Evolutionary conservation across 2,329 filamentous ascomycete species (phyloP), one percentile per base, ranked within the genome.

Genomic region (Lojkania enalia): DNA sequence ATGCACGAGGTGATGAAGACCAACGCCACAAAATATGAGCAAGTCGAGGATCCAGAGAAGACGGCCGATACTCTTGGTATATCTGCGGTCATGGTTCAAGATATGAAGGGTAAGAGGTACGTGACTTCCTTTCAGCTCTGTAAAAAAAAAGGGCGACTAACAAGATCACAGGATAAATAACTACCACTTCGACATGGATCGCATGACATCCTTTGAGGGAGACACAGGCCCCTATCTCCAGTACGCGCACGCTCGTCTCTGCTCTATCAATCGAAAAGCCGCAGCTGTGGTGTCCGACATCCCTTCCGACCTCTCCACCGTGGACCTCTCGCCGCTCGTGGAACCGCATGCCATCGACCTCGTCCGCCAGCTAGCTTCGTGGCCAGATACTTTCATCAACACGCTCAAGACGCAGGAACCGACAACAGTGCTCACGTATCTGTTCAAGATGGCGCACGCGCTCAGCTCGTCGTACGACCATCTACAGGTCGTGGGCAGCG

Each of bases 1-100:
- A 99, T 99, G 94, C 92, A 97, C 77, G 89, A 96, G 50, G 89
- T 95, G 39, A 99, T 99, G 94, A 83, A 77, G 71, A 87, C 86
- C 75, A 97, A 97, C 70, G 80, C 87, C 60, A 78, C 81, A 64
- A 99, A 99, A 77, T 99, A 97, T 72, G 75, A 83, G 44, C 90
- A 96, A 71, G 86, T 99, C 15, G 87, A 86, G 63, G 78, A 97
- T 69, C 92, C 92, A 0, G 84, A 83, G 42, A 80, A 82, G 42
- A 87, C 85, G 7, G 90, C 94, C 49, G 94, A 97, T 73, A 89
- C 82, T 9, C 81, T 97, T 2, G 94, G 92, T 52, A 96, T 97
- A 66, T 91, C 87, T 54, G 87, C 88, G 64, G 92, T 97, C 65
- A 97, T 97, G 90, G 90, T 96, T 15, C 92, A 97, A 72, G 94